Evolutionary conservation across 2,329 filamentous ascomycete genomes (phyloP), one percentile per base, ranked within the genome.

Genomic region (Thelonectria olida): DNA sequence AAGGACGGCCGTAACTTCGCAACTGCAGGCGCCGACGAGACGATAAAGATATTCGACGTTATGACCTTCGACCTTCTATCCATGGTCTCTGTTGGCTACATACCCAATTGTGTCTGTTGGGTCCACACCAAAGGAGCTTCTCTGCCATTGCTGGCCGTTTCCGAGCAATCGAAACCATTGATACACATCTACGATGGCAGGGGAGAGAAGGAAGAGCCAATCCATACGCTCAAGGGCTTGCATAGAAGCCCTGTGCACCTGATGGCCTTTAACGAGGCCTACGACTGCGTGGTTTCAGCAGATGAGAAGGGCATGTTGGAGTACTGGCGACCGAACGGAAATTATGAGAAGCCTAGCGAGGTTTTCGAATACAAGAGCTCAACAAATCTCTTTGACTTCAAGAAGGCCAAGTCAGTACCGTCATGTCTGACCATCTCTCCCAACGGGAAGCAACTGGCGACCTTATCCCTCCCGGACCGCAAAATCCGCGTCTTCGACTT

Each of bases 401-500:
- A 97, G 74, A 98, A 97, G 78, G 87, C 92, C 51, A 98, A 97
- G 76, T 92, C 93, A 0, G 86, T 90, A 1, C 94, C 95, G 0
- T 88, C 89, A 4, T 92, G 92, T 10, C 82, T 99, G 49, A 92
- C 91, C 0, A 86, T 99, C 47, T 97, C 96, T 0, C 93, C 94
- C 0, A 90, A 90, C 0, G 93, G 95, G 5, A 87, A 91, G 58
- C 92, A 93, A 61, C 96, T 99, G 73, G 93, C 91, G 2, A 91
- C 93, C 0, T 90, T 96, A 69, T 99, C 96, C 0, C 90, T 97
- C 68, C 96, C 96, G 0, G 96, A 99, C 76, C 89, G 96, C 58
- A 96, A 97, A 76, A 88, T 99, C 48, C 90, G 96, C 23, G 81
- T 99, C 17, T 99, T 99, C 74, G 93, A 99, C 71, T 99, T 99